These are phyloP conservation scores for Lagenidium giganteum DNA, from an alignment of 352 stramenopile genomes.

Conservation along the genomic window DNA sequence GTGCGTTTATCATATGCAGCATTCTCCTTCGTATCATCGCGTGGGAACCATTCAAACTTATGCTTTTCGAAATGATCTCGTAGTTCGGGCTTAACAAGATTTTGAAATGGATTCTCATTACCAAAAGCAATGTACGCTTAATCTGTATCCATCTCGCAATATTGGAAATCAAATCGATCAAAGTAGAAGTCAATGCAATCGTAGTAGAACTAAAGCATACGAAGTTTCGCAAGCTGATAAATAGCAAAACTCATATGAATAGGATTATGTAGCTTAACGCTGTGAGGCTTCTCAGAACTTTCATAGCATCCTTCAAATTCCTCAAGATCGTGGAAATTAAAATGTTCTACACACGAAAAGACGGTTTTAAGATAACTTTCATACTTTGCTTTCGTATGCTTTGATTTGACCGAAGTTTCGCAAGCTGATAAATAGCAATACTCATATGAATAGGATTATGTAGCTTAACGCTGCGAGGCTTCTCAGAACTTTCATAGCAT, in stretches of 20 bases:
- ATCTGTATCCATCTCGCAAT: conserved; percentile 14
- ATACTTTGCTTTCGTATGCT: conserved; percentile 9
- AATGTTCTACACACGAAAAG: background rate
- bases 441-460: conserved; percentile 9
- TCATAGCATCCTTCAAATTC: conserved; percentile 7
- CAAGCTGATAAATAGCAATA: conserved; percentile 14
- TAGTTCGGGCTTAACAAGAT: conserved; percentile 13
- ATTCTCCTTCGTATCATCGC: conserved; percentile 7
- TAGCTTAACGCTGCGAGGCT: conserved; percentile 6
- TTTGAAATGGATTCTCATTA: conserved; percentile 11
- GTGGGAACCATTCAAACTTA: conserved; percentile 12
- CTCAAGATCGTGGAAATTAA: conserved; percentile 5
- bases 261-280: conserved; percentile 7
- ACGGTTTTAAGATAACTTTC: conserved; percentile 2
- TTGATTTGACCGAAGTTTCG: conserved; percentile 11
- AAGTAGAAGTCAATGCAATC: conserved; percentile 9
- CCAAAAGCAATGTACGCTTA: conserved; percentile 11
- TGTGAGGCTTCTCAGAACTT: conserved; percentile 1
- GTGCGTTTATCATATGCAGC: conserved; percentile 8
- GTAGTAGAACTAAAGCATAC: conserved; percentile 14
- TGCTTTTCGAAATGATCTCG: conserved; percentile 9
- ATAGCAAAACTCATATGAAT: conserved; percentile 11
- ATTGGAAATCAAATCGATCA: conserved; percentile 10
- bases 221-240: conserved; percentile 13
- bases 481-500: conserved; percentile 1